phyloP scores from a whole-genome alignment of 371 early-diverging fungal species.

The Mucor plumbeus region DNA sequence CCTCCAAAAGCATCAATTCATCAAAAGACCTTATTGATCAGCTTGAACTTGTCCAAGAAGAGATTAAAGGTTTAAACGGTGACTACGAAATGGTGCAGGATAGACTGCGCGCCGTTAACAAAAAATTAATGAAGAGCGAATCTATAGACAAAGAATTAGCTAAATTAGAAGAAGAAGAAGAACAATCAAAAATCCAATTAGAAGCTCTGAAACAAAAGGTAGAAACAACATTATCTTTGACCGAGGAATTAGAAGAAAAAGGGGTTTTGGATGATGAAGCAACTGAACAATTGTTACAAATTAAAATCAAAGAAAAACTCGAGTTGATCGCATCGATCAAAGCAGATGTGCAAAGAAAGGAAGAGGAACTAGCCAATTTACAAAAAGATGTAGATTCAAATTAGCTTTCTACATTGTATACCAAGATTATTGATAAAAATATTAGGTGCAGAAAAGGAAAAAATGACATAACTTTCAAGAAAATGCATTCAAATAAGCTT shows the following conservation, averaged over 20 bases:
- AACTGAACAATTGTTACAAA: not conserved
- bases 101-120: not conserved
- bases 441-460: not conserved
- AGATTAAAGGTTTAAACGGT: not conserved
- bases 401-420: too few species aligned
- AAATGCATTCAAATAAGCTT: not conserved
- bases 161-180: not conserved
- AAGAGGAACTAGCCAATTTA: not conserved
- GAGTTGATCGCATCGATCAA: not conserved
- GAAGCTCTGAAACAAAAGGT: not conserved
- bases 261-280: slow-evolving; percentile 6
- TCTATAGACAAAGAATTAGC: not conserved
- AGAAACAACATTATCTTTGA: not conserved
- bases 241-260: not conserved
- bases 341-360: not conserved
- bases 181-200: not conserved
- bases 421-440: not conserved
- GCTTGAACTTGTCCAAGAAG: not conserved
- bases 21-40: not conserved
- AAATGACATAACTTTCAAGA: not conserved
- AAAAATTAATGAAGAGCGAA: not conserved
- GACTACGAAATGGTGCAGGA: not conserved
- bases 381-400: not conserved
- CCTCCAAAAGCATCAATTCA: not conserved
- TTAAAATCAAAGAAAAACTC: not conserved